Conservation (phyloP, 805 yeast species). For the Candida mattraensis region DNA sequence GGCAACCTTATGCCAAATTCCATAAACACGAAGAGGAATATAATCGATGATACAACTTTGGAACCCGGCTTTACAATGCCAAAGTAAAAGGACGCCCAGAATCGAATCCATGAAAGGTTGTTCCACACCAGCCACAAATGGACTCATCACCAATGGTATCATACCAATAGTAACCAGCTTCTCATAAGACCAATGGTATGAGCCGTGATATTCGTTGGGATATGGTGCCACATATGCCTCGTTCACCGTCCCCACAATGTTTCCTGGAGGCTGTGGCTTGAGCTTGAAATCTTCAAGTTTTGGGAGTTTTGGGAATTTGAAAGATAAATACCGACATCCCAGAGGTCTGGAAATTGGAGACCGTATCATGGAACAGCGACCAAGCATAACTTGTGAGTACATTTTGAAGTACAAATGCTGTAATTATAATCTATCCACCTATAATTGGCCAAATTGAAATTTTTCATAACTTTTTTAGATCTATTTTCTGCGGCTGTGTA, state of each 20-base stretch:
- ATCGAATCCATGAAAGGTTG: slow-evolving; percentile 72
- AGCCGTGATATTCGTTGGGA: slow-evolving; percentile 68
- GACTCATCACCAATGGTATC: slow-evolving; percentile 74
- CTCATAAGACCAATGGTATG: slow-evolving; percentile 94
- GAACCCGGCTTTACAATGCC: slow-evolving; percentile 85
- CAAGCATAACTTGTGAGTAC: too few species aligned
- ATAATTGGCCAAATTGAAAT: too few species aligned
- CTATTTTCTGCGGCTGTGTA: too few species aligned
- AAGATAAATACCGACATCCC: too few species aligned
- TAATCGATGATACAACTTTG: slow-evolving; percentile 91
- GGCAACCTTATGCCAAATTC: slow-evolving; percentile 69
- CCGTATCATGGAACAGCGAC: too few species aligned
- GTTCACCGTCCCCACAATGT: slow-evolving; percentile 89
- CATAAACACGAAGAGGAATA: slow-evolving; percentile 84
- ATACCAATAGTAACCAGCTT: slow-evolving; percentile 65
- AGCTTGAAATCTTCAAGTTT: slow-evolving; percentile 41
- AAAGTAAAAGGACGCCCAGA: slow-evolving; percentile 62
- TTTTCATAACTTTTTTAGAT: too few species aligned
- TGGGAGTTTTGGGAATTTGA: slow-evolving; percentile 21
- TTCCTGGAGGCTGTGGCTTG: slow-evolving; percentile 84
- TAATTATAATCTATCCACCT: too few species aligned
- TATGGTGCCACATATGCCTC: slow-evolving; percentile 77
- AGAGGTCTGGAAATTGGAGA: too few species aligned
- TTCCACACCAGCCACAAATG: slow-evolving; percentile 73
- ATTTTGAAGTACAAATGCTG: too few species aligned